Base-by-base conservation (phyloP, 2,329 filamentous ascomycete genomes). In the Aspergillus sclerotialis region DNA sequence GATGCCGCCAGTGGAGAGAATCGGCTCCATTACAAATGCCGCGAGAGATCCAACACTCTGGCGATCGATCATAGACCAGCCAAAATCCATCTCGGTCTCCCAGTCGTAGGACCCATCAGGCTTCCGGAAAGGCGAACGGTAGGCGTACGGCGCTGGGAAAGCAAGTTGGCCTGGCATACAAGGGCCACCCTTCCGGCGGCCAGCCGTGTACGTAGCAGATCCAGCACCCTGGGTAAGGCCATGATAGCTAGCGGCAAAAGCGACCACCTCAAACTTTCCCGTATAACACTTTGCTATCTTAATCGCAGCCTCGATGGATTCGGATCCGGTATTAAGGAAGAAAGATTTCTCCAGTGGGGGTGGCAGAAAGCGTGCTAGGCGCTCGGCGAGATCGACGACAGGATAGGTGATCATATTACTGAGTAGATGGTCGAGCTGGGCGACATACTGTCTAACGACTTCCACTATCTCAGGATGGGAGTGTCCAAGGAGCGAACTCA, bases 261-360 rank as follows among this genome's bases (percentile, higher is more conserved):
- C 78, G 4, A 82, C 74, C 32, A 83, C 69, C 51, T 82, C 76
- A 45, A 76, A 82, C 33, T 78, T 80, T 1, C 76, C 75, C 0
- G 78, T 82, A 46, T 71, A 78, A 7, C 66, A 57, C 45, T 82
- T 82, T 3, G 78, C 78, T 44, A 82, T 66, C 37, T 76, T 75
- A 37, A 82, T 77, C 2, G 78, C 78, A 3, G 75, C 76, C 43
- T 83, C 78, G 39, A 69, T 75, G 28, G 63, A 69, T 49, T 80
- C 75, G 3, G 65, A 68, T 1, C 75, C 75, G 0, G 75, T 80
- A 32, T 63, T 73, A 7, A 78, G 60, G 41, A 80, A 79, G 48
- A 78, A 70, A 1, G 74, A 67, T 40, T 73, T 72, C 39, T 74
- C 68, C 0, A 80, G 57, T 0, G 52, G 45, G 0, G 37, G 33